phyloP scores from a whole-genome alignment of 2,329 filamentous ascomycete genomes.

The Penicillium sp. region DNA sequence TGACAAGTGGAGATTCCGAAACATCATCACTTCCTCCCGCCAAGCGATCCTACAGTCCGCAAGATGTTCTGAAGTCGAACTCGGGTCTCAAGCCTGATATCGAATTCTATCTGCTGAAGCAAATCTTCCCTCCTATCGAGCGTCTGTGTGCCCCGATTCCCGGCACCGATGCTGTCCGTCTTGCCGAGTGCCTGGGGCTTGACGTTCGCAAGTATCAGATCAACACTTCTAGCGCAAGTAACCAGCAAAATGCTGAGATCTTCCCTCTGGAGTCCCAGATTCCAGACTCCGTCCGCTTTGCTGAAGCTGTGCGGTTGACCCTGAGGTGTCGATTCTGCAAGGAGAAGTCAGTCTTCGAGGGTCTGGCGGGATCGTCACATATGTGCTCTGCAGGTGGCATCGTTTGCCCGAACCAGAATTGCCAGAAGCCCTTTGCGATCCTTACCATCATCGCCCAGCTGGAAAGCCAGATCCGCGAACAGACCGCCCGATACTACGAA shows the following conservation, averaged over 20 bases:
- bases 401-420: conserved; percentile 61
- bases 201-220: conserved; percentile 83
- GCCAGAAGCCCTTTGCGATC: conserved; percentile 60
- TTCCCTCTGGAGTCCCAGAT: conserved; percentile 92
- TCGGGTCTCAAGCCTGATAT: conserved; percentile 76
- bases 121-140: conserved; percentile 96
- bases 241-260: conserved; percentile 63
- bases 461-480: conserved; percentile 72
- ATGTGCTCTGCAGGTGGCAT: conserved; percentile 70
- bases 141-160: conserved; percentile 93
- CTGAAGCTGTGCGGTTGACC: conserved; percentile 68
- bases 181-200: conserved; percentile 90
- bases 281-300: conserved; percentile 83
- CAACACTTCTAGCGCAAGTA: conserved; percentile 53
- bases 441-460: conserved; percentile 80
- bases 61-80: conserved; percentile 75
- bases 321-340: conserved; percentile 82
- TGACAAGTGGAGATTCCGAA: conserved; percentile 64
- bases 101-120: conserved; percentile 98
- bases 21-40: conserved; percentile 61
- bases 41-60: conserved; percentile 81
- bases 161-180: conserved; percentile 81
- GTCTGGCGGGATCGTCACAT: conserved; percentile 57
- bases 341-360: conserved; percentile 67
- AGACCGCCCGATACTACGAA: conserved; percentile 83